phyloP scores from a whole-genome alignment of 2,329 filamentous ascomycete species.

The Sporothrix curviconia region DNA sequence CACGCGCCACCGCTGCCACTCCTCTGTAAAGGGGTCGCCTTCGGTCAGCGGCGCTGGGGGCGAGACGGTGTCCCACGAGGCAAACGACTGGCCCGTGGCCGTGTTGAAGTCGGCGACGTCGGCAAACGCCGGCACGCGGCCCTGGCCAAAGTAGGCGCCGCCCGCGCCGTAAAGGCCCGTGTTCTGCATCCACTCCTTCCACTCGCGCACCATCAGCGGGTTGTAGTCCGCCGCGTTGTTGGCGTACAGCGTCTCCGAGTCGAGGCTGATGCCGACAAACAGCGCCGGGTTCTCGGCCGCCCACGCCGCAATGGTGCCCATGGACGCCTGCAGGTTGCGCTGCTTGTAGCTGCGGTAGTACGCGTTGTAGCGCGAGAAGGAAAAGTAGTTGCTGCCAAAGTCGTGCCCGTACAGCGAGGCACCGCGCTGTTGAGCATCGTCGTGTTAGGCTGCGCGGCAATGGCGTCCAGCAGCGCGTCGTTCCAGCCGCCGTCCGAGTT shows the following conservation, averaged over 20 bases:
- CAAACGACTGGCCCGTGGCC: background rate
- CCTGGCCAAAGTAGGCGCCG: background rate
- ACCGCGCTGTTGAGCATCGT: background rate
- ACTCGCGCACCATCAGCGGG: background rate
- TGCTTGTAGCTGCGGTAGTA: background rate
- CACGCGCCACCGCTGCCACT: background rate
- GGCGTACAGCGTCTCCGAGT: constrained; percentile 2
- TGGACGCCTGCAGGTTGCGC: constrained; percentile 4
- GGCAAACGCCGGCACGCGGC: background rate
- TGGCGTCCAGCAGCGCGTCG: constrained; percentile 3
- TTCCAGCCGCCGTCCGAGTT: constrained; percentile 5
- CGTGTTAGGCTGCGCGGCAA: background rate
- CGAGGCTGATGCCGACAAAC: background rate
- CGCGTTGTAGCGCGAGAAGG: background rate
- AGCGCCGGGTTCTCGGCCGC: background rate
- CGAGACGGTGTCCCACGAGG: background rate
- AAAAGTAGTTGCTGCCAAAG: background rate
- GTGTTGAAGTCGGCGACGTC: background rate
- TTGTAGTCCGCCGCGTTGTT: constrained; percentile 3
- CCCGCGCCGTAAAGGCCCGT: background rate
- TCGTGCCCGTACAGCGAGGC: background rate
- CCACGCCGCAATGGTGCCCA: background rate
- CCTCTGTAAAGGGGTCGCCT: background rate
- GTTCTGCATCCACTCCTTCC: constrained; percentile 6
- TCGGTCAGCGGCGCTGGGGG: background rate